Base-by-base conservation (phyloP, 257 asterid genomes). In the Cordia subcordata region DNA sequence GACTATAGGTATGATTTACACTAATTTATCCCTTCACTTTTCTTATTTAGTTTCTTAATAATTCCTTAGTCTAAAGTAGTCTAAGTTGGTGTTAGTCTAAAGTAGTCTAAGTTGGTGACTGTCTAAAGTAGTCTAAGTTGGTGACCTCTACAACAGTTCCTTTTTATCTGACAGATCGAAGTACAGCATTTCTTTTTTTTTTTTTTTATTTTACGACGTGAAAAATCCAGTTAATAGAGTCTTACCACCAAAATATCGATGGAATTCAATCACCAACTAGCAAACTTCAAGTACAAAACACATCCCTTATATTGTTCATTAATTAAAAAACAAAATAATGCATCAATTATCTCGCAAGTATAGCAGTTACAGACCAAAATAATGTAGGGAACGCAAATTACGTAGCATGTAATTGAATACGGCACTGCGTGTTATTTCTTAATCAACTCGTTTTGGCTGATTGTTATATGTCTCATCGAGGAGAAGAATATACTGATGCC, bases 31-130 rank as follows among this genome's bases (percentile, higher is more conserved):
- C 35, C 3, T 27, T 6, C 35, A 27, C 35, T 6, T 27, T 27
- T 6, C 35, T 27, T 8, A 39, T 20, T 52, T 17, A n/a, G n/a
- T n/a, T n/a, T n/a, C n/a, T n/a, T n/a, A n/a, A n/a, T n/a, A n/a
- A n/a, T n/a, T n/a, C n/a, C 15, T 17, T 59, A 11, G 16, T 59
- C n/a, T 11, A 22, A 47, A 35, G 15, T 6, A 50, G 67, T 70
- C 75, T 58, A 49, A 19, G 37, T 19, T 19, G 61, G 50, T 69
- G 49, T n/a, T n/a, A n/a, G n/a, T n/a, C n/a, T n/a, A n/a, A n/a
- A n/a, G n/a, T n/a, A n/a, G n/a, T 70, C 75, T 58, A 49, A 19
- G 37, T 19, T 19, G 61, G 50, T 69, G 49, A 49, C 51, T n/a
- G 16, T 59, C n/a, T 11, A 22, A 47, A 35, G 15, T 6, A 50